A percentile compares a stretch with the other conserved stretches of the same genome.
These are phyloP conservation scores for Lasiosphaeris hirsuta DNA, from an alignment of 495 filamentous ascomycete genomes.

Conservation along the genomic window DNA sequence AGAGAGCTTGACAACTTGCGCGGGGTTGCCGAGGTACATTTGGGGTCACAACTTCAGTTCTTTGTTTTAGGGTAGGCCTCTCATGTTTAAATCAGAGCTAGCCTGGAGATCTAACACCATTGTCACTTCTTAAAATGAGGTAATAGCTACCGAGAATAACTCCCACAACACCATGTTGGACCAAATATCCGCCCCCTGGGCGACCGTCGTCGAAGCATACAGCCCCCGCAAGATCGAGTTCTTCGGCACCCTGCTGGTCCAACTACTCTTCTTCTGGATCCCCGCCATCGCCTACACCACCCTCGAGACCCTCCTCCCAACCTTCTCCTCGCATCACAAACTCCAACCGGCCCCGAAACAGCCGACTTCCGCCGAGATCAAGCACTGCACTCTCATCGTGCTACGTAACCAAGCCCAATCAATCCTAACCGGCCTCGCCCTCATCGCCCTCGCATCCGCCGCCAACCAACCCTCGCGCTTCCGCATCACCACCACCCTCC, in stretches of 20 bases:
- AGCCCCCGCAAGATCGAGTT: constrained; percentile 34
- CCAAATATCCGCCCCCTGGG: constrained; percentile 15
- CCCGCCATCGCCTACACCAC: constrained; percentile 42
- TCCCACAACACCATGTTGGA: neutral
- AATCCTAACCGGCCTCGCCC: constrained; percentile 32
- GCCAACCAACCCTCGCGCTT: constrained; percentile 34
- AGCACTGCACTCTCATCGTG: constrained; percentile 44
- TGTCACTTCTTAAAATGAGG: too few species aligned
- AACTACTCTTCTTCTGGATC: constrained; percentile 51
- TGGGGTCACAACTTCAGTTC: neutral
- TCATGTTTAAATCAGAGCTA: too few species aligned
- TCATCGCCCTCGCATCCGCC: constrained; percentile 21
- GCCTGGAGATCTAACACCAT: too few species aligned
- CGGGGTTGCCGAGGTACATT: neutral
- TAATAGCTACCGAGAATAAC: too few species aligned
- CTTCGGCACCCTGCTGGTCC: constrained; percentile 42
- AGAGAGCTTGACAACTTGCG: neutral
- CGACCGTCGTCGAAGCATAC: constrained; percentile 17
- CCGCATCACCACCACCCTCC: constrained; percentile 32
- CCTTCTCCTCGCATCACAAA: constrained; percentile 53
- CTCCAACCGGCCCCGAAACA: constrained; percentile 52
- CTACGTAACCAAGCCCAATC: constrained; percentile 46
- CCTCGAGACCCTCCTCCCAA: constrained; percentile 42
- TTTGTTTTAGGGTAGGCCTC: too few species aligned
- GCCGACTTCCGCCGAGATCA: constrained; percentile 44